phyloP scores from a whole-genome alignment of 75 land plant species.

The Sequoiadendron giganteum region DNA sequence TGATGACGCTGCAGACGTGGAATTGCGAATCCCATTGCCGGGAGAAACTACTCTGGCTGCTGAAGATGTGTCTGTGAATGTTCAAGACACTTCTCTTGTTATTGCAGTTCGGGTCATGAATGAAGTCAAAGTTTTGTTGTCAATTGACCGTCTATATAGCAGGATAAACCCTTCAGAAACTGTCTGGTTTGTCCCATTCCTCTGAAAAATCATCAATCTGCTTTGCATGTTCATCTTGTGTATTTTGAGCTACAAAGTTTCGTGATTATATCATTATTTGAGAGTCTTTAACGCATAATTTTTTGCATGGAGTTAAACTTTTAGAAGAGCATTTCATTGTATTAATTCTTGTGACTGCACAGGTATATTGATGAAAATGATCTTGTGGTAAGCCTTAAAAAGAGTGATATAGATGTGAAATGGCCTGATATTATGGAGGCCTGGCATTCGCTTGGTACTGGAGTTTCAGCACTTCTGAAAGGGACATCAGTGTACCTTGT shows the following conservation, averaged over 20 bases:
- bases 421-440: constrained; percentile 95
- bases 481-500: constrained; percentile 86
- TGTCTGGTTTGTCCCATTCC: constrained; percentile 53
- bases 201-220: background rate
- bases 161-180: constrained; percentile 82
- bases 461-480: constrained; percentile 63
- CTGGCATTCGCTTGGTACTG: constrained; percentile 70
- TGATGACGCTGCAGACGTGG: constrained; percentile 77
- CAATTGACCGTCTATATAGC: constrained; percentile 56
- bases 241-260: background rate
- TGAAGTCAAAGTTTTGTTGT: constrained; percentile 44
- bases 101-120: constrained; percentile 36
- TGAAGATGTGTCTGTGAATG: constrained; percentile 62
- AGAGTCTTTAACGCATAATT: background rate
- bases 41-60: constrained; percentile 30
- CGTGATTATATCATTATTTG: background rate
- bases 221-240: background rate
- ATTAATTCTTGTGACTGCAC: constrained; percentile 7
- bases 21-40: constrained; percentile 57
- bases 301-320: background rate
- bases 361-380: constrained; percentile 94
- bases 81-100: constrained; percentile 55
- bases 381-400: constrained; percentile 82
- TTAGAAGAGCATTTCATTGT: background rate
- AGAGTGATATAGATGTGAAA: constrained; percentile 59